These are phyloP conservation scores for Eucalyptus coolabah DNA, from an alignment of 345 rosid genomes.

Conservation along the genomic window DNA sequence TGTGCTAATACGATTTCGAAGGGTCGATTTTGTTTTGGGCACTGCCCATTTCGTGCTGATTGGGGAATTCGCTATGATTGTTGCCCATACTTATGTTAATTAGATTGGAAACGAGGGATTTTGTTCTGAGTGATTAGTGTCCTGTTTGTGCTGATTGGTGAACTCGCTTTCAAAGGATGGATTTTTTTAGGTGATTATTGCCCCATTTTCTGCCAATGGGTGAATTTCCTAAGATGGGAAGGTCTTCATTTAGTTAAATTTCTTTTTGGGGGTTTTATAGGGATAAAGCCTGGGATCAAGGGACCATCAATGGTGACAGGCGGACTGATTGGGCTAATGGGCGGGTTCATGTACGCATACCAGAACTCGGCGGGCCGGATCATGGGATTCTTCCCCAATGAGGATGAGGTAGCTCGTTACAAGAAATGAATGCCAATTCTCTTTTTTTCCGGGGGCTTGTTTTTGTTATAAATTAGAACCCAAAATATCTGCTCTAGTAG, in stretches of 20 bases:
- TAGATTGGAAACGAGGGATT: not conserved
- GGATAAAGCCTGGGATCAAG: constrained; percentile 77
- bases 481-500: not conserved
- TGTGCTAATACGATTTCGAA: not conserved
- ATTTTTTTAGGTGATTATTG: not conserved
- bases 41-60: not conserved
- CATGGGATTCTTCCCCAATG: constrained; percentile 95
- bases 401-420: constrained; percentile 68
- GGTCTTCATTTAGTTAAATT: not conserved
- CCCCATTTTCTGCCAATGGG: not conserved
- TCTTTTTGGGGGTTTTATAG: constrained; percentile 7
- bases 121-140: not conserved
- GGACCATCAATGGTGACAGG: constrained; percentile 99
- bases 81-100: not conserved
- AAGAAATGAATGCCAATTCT: constrained; percentile 28
- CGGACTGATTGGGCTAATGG: constrained; percentile 91
- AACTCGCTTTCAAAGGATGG: not conserved
- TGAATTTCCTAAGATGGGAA: not conserved
- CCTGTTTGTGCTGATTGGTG: not conserved
- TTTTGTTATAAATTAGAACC: not conserved
- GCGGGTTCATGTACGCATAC: constrained; percentile 99
- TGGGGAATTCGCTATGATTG: not conserved
- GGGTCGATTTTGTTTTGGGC: not conserved
- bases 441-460: not conserved
- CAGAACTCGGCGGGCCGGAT: constrained; percentile 94